Evolutionary conservation across 108 stramenopile species (phyloP).

Genomic region (Mayamaea pseudoterrestris): DNA sequence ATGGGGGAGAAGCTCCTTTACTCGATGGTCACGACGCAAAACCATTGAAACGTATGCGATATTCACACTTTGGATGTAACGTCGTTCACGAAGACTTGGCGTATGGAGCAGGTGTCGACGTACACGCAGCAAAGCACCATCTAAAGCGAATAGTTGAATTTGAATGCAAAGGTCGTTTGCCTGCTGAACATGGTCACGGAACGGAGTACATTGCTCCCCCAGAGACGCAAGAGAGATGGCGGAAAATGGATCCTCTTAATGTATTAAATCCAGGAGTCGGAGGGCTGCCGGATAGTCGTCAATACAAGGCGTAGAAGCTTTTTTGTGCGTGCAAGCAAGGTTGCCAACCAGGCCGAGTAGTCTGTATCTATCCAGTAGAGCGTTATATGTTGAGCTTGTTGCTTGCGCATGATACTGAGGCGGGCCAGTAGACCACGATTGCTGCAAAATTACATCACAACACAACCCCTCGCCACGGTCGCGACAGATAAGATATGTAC

Average conservation of each 20-base stretch:
- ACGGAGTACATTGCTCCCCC: constrained; percentile 71
- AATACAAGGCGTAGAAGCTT: constrained; percentile 12
- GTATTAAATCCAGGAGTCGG: constrained; percentile 81
- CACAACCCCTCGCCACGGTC: no score
- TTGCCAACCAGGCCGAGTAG: no score
- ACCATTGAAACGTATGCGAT: constrained; percentile 74
- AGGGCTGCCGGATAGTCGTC: constrained; percentile 26
- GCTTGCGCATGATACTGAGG: no score
- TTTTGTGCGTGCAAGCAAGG: no score
- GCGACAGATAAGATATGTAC: no score
- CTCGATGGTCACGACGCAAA: constrained; percentile 12
- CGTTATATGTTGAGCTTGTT: no score
- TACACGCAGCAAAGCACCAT: constrained; percentile 49
- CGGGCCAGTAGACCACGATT: no score
- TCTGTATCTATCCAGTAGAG: no score
- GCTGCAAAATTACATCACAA: no score
- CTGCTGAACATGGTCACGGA: constrained; percentile 81
- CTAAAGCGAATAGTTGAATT: constrained; percentile 55
- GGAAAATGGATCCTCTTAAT: constrained; percentile 77
- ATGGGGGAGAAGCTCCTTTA: constrained; percentile 36
- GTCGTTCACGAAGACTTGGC: constrained; percentile 84
- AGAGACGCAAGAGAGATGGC: constrained; percentile 57
- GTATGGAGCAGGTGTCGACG: constrained; percentile 51
- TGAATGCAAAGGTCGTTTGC: constrained; percentile 40
- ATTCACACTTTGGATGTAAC: constrained; percentile 82